phyloP scores from a whole-genome alignment of 306 rosid genomes.

The Astragalus membranaceus region DNA sequence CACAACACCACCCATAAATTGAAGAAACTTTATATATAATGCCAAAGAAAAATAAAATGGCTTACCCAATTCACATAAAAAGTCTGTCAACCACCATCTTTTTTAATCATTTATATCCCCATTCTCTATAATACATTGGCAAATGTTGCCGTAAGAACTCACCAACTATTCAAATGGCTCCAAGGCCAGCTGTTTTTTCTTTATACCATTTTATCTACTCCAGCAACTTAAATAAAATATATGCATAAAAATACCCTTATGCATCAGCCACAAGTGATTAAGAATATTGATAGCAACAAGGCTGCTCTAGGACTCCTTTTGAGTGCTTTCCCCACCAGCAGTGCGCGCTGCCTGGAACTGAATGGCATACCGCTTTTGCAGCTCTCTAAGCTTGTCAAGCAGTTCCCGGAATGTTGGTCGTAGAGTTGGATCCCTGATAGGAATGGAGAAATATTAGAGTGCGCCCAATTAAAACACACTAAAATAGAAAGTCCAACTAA shows the following conservation, averaged over 20 bases:
- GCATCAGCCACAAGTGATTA: conserved; percentile 20
- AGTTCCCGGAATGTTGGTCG: conserved; percentile 86
- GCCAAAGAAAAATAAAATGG: conserved; percentile 33
- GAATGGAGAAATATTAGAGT: conserved; percentile 24
- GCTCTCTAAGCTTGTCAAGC: conserved; percentile 64
- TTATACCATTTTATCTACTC: conserved; percentile 1
- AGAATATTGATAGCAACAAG: conserved; percentile 17
- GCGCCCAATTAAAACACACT: too few relatives aligned
- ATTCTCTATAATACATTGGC: conserved; percentile 8
- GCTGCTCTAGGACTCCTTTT: conserved; percentile 50
- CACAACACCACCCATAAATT: conserved; percentile 27
- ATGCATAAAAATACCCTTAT: conserved; percentile 9
- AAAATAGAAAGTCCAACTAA: too few relatives aligned
- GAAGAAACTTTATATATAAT: conserved; percentile 18
- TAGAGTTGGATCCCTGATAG: conserved; percentile 64
- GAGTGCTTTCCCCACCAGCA: conserved; percentile 43
- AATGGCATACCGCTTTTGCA: conserved; percentile 54
- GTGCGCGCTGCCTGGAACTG: conserved; percentile 81
- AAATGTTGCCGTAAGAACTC: conserved; percentile 18
- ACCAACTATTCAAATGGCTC: conserved; percentile 8
- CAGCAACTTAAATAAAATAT: conserved; percentile 13
- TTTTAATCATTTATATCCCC: conserved; percentile 5
- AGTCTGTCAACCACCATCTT: conserved; percentile 25
- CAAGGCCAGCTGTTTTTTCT: conserved; percentile 16
- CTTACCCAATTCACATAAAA: conserved; percentile 30